Base-by-base conservation (phyloP, 129 eudicot genomes). In the Flaveria brownii region DNA sequence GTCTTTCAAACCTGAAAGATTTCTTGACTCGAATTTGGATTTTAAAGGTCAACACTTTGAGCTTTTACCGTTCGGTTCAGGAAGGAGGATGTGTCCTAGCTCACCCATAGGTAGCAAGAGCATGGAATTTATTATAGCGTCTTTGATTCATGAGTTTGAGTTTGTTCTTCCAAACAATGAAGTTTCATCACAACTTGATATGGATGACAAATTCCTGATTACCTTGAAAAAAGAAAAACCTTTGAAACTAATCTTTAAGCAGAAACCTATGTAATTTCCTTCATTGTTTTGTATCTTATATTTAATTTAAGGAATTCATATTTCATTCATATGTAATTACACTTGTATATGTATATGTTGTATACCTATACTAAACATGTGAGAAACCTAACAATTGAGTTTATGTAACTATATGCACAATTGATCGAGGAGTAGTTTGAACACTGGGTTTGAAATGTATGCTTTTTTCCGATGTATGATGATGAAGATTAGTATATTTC, bases 61-160 rank as follows among this genome's bases (percentile, higher is more conserved):
- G 72, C 47, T 72, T 14, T 62, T 85, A 23, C 88, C 88, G 0
- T 85, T 84, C 43, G 83, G 88, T 13, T 72, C 88, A 0, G 88
- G 85, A 42, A 72, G 85, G 49, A 84, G 83, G 68, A 78, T 81
- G 2, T 85, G 86, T 15, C 83, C 88, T 8, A 82, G 88, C 15
- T 54, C 61, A 62, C 82, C 84, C 0, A 10, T 80, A 16, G 87
- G 82, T 71, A 68, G 47, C 41, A 75, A 70, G 69, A 65, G 26
- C 9, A 62, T 76, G 50, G 77, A 74, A 36, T 62, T 75, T 17
- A 70, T 69, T 36, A 47, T 76, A 33, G 81, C 76, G 8, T 30
- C 81, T 23, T 61, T 81, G 60, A 17, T 85, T 42, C 81, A 70
- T 25, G 52, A 57, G 60, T 81, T 81, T 70, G 85, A 81, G n/a